Evolutionary conservation across 1,139 yeast genomes (phyloP).

Genomic region (Schwanniomyces etchellsii): DNA sequence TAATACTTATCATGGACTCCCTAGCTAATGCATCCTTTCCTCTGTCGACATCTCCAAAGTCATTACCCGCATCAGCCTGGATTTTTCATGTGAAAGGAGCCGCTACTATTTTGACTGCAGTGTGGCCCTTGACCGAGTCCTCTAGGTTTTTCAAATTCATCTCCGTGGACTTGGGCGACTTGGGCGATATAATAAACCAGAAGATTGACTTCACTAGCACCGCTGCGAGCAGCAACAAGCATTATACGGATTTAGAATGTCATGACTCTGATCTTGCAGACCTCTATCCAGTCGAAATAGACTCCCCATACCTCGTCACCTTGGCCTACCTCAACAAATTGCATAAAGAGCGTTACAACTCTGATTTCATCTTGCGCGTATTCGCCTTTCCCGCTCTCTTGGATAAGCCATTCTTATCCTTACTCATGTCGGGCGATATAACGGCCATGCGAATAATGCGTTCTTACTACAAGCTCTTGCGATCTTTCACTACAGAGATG

Average conservation of each 20-base stretch:
- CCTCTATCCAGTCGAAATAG: conserved; percentile 75
- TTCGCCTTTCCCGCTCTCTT: conserved; percentile 92
- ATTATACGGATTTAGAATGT: conserved; percentile 63
- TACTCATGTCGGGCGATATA: conserved; percentile 78
- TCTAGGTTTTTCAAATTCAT: conserved; percentile 70
- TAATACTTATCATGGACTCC: conserved; percentile 85
- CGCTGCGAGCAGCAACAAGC: conserved; percentile 18
- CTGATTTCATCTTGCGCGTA: conserved; percentile 80
- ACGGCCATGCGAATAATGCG: conserved; percentile 88
- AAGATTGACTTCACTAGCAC: conserved; percentile 19
- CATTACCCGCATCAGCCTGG: conserved; percentile 93
- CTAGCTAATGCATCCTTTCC: conserved; percentile 88
- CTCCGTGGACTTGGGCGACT: conserved; percentile 74
- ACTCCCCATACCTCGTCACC: conserved; percentile 82
- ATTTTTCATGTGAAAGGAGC: conserved; percentile 96
- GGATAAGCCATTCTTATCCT: conserved; percentile 69
- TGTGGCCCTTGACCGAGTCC: conserved; percentile 84
- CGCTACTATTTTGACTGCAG: conserved; percentile 89
- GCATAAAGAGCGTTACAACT: conserved; percentile 73
- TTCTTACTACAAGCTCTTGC: conserved; percentile 73
- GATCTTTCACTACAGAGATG: conserved; percentile 81
- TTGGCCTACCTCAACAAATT: conserved; percentile 81
- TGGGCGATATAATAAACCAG: conserved; percentile 72
- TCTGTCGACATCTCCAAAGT: conserved; percentile 50
- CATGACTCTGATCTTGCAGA: conserved; percentile 84